Evolutionary conservation across 148 eudicot species (phyloP).

Genomic region (Drosera capensis): DNA sequence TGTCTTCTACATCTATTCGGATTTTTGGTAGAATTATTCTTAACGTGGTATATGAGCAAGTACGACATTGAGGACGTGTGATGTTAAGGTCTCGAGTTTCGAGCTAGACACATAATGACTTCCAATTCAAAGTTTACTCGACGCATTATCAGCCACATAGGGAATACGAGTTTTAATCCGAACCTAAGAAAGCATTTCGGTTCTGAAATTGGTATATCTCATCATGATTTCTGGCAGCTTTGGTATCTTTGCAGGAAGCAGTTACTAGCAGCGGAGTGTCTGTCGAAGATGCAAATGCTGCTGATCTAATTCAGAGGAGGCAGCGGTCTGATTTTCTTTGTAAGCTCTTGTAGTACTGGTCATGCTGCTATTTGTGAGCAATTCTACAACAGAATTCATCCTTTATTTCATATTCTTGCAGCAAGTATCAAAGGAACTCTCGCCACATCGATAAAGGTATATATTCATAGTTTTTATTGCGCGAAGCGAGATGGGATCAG

Average conservation of each 20-base stretch:
- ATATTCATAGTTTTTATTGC: neutral
- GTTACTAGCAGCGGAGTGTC: conserved; percentile 41
- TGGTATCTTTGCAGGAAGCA: conserved; percentile 44
- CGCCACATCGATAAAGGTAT: conserved; percentile 56
- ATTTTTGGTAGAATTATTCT: too few relatives aligned
- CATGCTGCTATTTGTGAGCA: neutral
- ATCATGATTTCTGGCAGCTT: conserved; percentile 37
- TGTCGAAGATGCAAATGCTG: conserved; percentile 64
- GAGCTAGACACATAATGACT: too few relatives aligned
- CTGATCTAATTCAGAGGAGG: conserved; percentile 75
- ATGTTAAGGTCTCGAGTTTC: too few relatives aligned
- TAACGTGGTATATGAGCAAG: too few relatives aligned
- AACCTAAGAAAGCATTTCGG: too few relatives aligned
- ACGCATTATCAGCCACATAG: too few relatives aligned
- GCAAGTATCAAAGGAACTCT: conserved; percentile 63
- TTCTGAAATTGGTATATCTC: conserved; percentile 11
- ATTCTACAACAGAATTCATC: neutral
- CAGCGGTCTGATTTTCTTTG: conserved; percentile 89
- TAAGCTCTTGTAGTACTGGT: conserved; percentile 16
- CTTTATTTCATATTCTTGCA: conserved; percentile 16
- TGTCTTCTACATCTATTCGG: too few relatives aligned
- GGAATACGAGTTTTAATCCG: too few relatives aligned
- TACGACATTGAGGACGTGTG: too few relatives aligned
- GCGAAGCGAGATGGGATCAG: neutral
- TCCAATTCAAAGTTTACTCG: too few relatives aligned